Conservation (phyloP, 2,329 filamentous ascomycete genomes). For the Hymenoscyphus fructigenus region DNA sequence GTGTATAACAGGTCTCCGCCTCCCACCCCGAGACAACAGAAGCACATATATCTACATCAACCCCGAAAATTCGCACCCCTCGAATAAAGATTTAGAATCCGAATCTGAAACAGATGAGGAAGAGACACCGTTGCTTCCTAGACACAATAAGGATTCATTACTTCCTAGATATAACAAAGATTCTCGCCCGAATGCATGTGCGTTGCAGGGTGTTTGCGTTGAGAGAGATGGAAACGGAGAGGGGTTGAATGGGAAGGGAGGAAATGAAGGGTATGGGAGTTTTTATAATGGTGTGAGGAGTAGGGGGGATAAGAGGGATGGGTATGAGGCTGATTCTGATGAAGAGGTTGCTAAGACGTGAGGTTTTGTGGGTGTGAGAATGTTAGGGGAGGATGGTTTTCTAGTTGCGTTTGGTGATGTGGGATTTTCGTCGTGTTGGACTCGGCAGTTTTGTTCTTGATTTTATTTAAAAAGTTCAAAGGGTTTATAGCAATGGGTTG, state of each 20-base stretch:
- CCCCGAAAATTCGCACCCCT: neutral
- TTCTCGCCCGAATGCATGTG: neutral
- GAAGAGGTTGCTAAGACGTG: neutral
- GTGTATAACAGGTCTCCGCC: neutral
- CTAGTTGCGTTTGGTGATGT: too few species aligned
- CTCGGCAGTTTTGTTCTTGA: too few species aligned
- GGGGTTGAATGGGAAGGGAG: neutral
- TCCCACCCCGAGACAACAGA: neutral
- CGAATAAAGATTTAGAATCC: too few species aligned
- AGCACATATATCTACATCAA: neutral
- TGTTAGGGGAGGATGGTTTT: neutral
- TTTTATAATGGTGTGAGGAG: neutral
- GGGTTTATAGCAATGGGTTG: too few species aligned
- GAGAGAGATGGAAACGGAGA: neutral
- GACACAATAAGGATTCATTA: neutral
- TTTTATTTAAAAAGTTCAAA: too few species aligned
- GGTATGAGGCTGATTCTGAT: neutral
- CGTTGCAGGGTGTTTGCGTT: neutral
- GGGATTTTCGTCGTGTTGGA: too few species aligned
- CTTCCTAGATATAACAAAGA: neutral
- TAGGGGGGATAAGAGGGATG: neutral
- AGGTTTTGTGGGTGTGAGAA: neutral
- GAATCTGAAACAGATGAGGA: neutral
- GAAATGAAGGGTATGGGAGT: neutral
- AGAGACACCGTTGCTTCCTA: neutral